Conservation (phyloP, 345 rosid species). For the Hypericum perforatum region DNA sequence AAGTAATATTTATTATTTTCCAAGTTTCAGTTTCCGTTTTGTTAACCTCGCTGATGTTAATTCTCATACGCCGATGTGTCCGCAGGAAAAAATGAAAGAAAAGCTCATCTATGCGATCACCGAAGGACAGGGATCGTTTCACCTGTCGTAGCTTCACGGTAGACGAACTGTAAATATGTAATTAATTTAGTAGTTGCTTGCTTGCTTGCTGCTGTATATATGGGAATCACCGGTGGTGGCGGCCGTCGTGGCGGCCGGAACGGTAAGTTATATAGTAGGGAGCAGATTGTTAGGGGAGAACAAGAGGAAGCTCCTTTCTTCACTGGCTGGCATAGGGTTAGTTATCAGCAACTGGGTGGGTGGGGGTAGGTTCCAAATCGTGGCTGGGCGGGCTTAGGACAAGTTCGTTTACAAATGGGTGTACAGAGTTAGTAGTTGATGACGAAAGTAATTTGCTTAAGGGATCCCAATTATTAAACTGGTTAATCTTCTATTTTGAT, state of each 20-base stretch:
- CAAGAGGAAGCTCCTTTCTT: slow-evolving; percentile 22
- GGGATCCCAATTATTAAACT: no score
- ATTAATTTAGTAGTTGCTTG: slow-evolving; percentile 28
- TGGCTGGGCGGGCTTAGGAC: no score
- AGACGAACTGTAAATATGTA: slow-evolving; percentile 30
- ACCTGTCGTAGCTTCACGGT: slow-evolving; percentile 57
- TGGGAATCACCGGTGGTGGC: slow-evolving; percentile 2
- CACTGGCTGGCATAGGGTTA: no score
- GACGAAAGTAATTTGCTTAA: no score
- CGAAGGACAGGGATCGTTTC: slow-evolving; percentile 98
- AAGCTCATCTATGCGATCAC: slow-evolving; percentile 78
- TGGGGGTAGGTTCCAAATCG: no score
- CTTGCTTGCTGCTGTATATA: no score
- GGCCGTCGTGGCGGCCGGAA: slow-evolving; percentile 3
- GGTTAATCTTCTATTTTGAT: no score
- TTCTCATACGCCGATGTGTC: neutral
- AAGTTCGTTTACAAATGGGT: no score
- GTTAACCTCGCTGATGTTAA: no score
- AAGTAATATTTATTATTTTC: slow-evolving; percentile 33
- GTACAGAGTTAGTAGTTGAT: no score
- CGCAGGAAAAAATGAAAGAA: slow-evolving; percentile 92
- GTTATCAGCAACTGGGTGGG: no score
- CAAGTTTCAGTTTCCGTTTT: neutral
- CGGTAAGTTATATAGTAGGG: slow-evolving; percentile 1
- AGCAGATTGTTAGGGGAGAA: slow-evolving; percentile 16